Percentiles rank a stretch among this genome's conserved stretches.
These are phyloP conservation scores for Phytophthora sansomeana DNA, from an alignment of 352 stramenopile genomes.

Conservation along the genomic window DNA sequence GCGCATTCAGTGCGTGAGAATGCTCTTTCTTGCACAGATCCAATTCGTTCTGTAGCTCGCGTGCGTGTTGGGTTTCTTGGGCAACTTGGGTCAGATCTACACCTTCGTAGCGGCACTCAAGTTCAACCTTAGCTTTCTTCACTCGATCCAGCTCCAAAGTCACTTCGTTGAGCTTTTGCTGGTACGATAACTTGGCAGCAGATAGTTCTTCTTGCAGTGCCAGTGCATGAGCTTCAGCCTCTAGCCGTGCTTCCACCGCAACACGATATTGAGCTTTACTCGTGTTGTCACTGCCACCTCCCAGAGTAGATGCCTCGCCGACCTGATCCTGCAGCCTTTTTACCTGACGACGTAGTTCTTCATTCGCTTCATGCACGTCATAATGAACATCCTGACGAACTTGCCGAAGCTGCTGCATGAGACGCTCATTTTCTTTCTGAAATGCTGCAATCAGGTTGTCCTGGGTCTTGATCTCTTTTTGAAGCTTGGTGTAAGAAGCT, in stretches of 20 bases:
- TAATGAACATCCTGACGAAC: slow-evolving; percentile 68
- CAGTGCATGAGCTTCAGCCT: slow-evolving; percentile 61
- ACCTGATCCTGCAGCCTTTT: slow-evolving; percentile 49
- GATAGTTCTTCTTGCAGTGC: slow-evolving; percentile 72
- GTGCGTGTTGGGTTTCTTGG: slow-evolving; percentile 57
- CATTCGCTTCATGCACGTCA: slow-evolving; percentile 81
- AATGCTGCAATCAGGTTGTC: slow-evolving; percentile 81
- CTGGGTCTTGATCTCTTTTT: slow-evolving; percentile 79
- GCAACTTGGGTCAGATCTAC: slow-evolving; percentile 70
- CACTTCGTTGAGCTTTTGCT: slow-evolving; percentile 71
- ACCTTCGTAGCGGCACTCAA: slow-evolving; percentile 83
- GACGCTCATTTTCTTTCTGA: slow-evolving; percentile 83
- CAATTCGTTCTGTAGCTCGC: slow-evolving; percentile 55
- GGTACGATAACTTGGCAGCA: slow-evolving; percentile 39
- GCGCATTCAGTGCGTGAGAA: slow-evolving; percentile 44
- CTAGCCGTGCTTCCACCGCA: slow-evolving; percentile 69
- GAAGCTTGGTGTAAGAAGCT: slow-evolving; percentile 34
- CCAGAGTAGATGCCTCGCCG: slow-evolving; percentile 14
- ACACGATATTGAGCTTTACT: slow-evolving; percentile 56
- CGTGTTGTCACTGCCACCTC: slow-evolving; percentile 30
- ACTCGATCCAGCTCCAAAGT: slow-evolving; percentile 75
- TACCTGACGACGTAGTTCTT: slow-evolving; percentile 61
- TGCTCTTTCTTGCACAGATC: slow-evolving; percentile 58
- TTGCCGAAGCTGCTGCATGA: slow-evolving; percentile 83
- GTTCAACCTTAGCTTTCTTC: slow-evolving; percentile 83